These are phyloP conservation scores for Hanseniaspora nectarophila DNA, from an alignment of 805 yeast species.

Conservation along the genomic window DNA sequence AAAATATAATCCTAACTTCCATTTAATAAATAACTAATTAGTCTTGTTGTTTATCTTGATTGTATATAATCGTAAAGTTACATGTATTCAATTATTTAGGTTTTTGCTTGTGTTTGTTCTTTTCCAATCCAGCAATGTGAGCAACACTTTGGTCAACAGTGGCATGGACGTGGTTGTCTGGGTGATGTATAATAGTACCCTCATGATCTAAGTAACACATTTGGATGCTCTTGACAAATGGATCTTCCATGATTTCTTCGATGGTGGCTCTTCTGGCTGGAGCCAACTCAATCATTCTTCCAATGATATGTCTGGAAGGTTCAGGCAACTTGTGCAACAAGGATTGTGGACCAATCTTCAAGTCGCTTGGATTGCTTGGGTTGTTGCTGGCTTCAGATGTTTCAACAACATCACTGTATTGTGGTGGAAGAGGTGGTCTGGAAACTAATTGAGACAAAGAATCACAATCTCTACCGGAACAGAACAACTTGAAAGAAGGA, in stretches of 20 bases:
- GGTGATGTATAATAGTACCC: conserved; percentile 32
- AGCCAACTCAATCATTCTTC: conserved; percentile 70
- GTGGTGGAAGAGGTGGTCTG: conserved; percentile 39
- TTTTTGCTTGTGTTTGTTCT: conserved; percentile 42
- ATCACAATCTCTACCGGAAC: conserved; percentile 57
- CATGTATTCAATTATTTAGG: background rate
- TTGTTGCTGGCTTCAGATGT: conserved; percentile 19
- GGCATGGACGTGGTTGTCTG: conserved; percentile 63
- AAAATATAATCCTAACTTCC: too few species aligned
- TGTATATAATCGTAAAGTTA: background rate
- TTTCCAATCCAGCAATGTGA: conserved; percentile 85
- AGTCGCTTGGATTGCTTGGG: conserved; percentile 42
- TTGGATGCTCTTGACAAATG: conserved; percentile 51
- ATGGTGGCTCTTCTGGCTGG: conserved; percentile 77
- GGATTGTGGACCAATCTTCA: conserved; percentile 61
- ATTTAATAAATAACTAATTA: too few species aligned
- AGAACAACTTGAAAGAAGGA: conserved; percentile 70
- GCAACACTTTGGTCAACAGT: conserved; percentile 88
- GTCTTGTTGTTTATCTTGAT: too few species aligned
- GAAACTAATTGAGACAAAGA: conserved; percentile 53
- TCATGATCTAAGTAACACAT: conserved; percentile 48
- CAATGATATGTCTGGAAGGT: conserved; percentile 53
- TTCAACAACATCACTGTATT: conserved; percentile 23
- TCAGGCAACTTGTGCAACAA: conserved; percentile 58
- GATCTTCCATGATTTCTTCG: conserved; percentile 63